Evolutionary conservation across 148 eudicot genomes (phyloP), one percentile per base, ranked within the genome.

Genomic region (Pouteria glomerata): DNA sequence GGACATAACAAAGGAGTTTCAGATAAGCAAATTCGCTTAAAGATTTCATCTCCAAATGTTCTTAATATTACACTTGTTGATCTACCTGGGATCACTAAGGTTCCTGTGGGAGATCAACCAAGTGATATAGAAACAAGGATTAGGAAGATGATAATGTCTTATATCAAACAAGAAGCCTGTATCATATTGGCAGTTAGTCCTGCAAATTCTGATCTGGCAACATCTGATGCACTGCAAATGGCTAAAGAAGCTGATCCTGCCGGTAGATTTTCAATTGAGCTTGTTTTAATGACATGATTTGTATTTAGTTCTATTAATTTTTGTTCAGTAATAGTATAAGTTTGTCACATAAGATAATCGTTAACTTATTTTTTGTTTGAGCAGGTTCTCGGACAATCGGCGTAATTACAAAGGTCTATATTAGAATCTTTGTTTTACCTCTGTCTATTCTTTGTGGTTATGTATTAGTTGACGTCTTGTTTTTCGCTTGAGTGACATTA

Each of bases 21-120:
- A 42, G 88, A 86, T 52, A 84, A 79, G 69, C 78, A 89, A 55
- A 89, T 89, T 29, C 81, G 82, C 57, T 68, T 89, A 67, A 86
- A 85, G 73, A 86, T 89, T 66, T 81, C 81, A 55, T 89, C 93
- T 24, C 87, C 84, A 27, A 77, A 77, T 75, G 90, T 89, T 79
- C 87, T 86, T 68, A 82, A 86, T 68, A 84, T 89, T 41, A 84
- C 93, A 59, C 74, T 89, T 80, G 86, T 89, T 64, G 93, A 89
- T 86, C 80, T 89, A 70, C 93, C 93, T 74, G 93, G 93, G 58
- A 89, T 89, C 39, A 89, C 93, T 51, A 86, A 82, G 78, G 93
- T 89, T 74, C 90, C 93, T 45, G 93, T 88, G 68, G 90, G 90
- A 63, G 88, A 88, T 69, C 93, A 88, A 78, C 93, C 93, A 19